Conservation (phyloP, 192 early-diverging fungal genomes). For the Backusella mclennaniae region DNA sequence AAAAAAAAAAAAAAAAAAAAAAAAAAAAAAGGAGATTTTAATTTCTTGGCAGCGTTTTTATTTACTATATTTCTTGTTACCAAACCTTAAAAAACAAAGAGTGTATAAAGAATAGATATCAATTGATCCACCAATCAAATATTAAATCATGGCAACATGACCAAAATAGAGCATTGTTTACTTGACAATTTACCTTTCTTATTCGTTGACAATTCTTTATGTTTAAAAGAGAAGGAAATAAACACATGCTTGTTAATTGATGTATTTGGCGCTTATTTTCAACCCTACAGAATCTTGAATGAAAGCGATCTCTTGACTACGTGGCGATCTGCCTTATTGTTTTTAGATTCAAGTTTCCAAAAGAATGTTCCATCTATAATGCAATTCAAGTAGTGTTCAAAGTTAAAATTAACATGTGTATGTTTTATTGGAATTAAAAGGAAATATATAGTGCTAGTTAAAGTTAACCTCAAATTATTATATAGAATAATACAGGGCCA, state of each 20-base stretch:
- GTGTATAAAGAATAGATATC: not conserved
- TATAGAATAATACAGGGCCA: not conserved
- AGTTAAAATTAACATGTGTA: not conserved
- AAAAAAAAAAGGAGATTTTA: not conserved
- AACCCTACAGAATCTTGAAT: not conserved
- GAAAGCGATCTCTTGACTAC: not conserved
- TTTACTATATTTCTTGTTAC: not conserved
- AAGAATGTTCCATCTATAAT: too few species aligned
- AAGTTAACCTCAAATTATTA: not conserved
- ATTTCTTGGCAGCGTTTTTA: not conserved
- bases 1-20: too few species aligned
- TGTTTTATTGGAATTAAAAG: not conserved
- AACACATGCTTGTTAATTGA: not conserved
- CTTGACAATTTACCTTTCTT: too few species aligned
- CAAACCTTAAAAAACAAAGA: not conserved
- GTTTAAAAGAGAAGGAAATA: not conserved
- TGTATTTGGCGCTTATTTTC: not conserved
- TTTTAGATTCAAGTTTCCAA: not conserved
- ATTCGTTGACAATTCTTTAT: too few species aligned
- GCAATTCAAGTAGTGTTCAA: not conserved
- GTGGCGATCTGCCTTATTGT: not conserved
- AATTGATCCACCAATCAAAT: not conserved
- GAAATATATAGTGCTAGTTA: not conserved
- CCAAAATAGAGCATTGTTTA: too few species aligned
- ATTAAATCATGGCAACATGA: not conserved